Conservation (phyloP, 306 rosid genomes). For the Casuarina equisetifolia region DNA sequence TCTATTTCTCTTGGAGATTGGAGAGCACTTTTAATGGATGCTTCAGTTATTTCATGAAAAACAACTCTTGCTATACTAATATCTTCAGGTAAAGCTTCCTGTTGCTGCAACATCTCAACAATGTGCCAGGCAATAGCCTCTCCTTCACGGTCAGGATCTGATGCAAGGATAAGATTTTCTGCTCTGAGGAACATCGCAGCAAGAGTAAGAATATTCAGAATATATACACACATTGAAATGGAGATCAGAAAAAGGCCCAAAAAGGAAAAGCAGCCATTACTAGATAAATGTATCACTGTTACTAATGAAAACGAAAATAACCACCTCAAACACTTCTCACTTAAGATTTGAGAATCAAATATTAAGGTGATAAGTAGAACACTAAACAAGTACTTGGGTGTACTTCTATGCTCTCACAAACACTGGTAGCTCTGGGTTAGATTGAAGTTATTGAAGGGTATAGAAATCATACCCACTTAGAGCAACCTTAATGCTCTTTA, state of each 20-base stretch:
- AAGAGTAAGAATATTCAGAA: conserved; percentile 31
- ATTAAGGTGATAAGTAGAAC: background rate
- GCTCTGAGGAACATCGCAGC: conserved; percentile 73
- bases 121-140: conserved; percentile 99
- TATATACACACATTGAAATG: conserved; percentile 9
- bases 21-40: conserved; percentile 75
- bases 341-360: background rate
- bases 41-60: conserved; percentile 93
- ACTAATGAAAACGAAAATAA: conserved; percentile 14
- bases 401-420: conserved; percentile 9
- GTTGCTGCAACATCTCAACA: conserved; percentile 90
- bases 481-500: conserved; percentile 87
- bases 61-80: conserved; percentile 70
- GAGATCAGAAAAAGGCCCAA: background rate
- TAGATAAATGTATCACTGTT: conserved; percentile 16
- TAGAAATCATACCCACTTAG: conserved; percentile 64
- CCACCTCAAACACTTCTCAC: conserved; percentile 12
- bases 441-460: conserved; percentile 18
- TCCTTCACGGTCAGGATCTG: conserved; percentile 99
- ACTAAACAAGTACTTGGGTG: background rate
- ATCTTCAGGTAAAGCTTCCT: conserved; percentile 68
- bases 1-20: conserved; percentile 78
- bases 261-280: conserved; percentile 16
- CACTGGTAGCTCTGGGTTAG: conserved; percentile 25
- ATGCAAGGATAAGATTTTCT: conserved; percentile 94